Evolutionary conservation across 768 basidiomycete species (phyloP), one percentile per base, ranked within the genome.

Genomic region (Psilocybe azurescens): DNA sequence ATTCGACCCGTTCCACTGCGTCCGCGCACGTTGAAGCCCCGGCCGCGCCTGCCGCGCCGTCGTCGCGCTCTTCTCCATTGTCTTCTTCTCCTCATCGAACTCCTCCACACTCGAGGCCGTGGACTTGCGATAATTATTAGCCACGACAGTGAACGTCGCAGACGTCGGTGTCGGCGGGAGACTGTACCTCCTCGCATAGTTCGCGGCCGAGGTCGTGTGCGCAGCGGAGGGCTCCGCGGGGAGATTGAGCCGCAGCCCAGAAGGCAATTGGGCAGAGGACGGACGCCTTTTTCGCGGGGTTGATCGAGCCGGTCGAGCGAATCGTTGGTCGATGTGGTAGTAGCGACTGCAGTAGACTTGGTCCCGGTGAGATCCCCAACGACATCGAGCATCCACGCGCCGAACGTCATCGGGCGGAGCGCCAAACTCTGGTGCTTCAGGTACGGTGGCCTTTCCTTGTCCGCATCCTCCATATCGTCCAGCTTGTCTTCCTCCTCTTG

Each of bases 311-410:
- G n/a, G 32, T 52, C 20, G 36, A 16, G 48, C 3, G 47, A 18
- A 3, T 56, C 53, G 44, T 59, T 61, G 38, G 2, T 39, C 4
- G 56, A 56, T 10, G 44, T 32, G 16, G 56, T 60, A 46, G n/a
- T 28, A 49, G 44, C 39, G 28, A 64, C 32, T 13, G 69, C 30
- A 1, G 56, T 18, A 55, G 61, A 56, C n/a, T 64, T 61, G 16
- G 46, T 48, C 3, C 74, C 67, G 0, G 88, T 87, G 18, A 93
- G 75, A 51, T 91, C 90, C 0, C 86, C 81, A 38, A 94, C 81
- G 59, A 83, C 91, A 39, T 94, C 91, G 60, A 92, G 84, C 92
- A 93, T 93, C 93, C 93, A 94, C 65, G 86, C 86, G n/a, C 88
- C 87, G 24, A 89, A 76, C 0, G 89, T 86, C 47, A 87, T 69